Base-by-base conservation (phyloP, 768 basidiomycete species). In the Suillus plorans region DNA sequence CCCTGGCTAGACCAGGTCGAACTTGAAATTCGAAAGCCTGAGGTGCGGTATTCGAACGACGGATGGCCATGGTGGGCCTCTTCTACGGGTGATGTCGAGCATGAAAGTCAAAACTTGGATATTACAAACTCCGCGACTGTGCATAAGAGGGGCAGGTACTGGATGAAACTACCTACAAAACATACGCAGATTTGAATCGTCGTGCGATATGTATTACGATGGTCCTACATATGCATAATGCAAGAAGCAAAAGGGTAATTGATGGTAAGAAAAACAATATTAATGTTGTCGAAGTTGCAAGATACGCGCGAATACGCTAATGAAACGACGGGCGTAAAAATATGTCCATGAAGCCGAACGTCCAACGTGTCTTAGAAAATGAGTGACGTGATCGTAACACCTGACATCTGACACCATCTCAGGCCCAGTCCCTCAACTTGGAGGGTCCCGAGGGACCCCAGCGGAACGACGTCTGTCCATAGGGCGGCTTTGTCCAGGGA, bases 381-480 rank as follows among this genome's bases (percentile, higher is more conserved):
- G 64, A 64, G 59, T 53, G 60, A 57, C 42, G 28, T 57, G 49
- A 39, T 28, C 20, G 5, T 36, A 53, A 12, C 20, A 55, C 34
- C 53, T 55, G 34, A 53, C 62, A 41, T 50, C 28, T n/a, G 20
- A 67, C 34, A 16, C 49, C 16, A 64, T 39, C 12, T 41, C 10
- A 44, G 41, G 41, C 4, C 16, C 20, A 31, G 31, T 50, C 45
- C 4, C 64, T 67, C 72, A 80, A 63, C 75, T 82, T 16, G 79
- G 77, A 39, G 81, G 80, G 67, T 81, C 80, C 25, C 82, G 80
- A n/a, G 70, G 74, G 31, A 72, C 25, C 34, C 71, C 71, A 65
- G 79, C 71, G 62, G 70, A 60, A 63, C 77, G 74, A 66, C 74
- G 74, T 31, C 65, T 69, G 20, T 79, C 75, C 31, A 73, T 68